phyloP scores from a whole-genome alignment of 148 eudicot genomes.

The Rhododendron henanense region DNA sequence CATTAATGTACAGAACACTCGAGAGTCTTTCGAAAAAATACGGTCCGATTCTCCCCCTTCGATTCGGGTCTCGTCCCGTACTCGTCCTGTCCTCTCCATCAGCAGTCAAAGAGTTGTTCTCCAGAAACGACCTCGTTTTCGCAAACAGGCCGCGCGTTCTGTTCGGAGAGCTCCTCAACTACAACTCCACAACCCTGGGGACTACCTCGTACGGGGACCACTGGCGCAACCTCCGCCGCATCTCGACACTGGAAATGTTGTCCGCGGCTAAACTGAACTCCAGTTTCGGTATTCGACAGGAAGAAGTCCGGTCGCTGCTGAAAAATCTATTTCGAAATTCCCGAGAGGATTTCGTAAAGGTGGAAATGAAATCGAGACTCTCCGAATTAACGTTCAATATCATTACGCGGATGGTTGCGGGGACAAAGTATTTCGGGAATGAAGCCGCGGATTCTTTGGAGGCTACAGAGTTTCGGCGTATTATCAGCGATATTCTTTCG shows the following conservation, averaged over 20 bases:
- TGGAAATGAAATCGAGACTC: constrained; percentile 28
- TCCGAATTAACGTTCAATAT: constrained; percentile 33
- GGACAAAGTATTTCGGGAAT: constrained; percentile 33
- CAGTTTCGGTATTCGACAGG: constrained; percentile 10
- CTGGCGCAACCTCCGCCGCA: constrained; percentile 13
- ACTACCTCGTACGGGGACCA: constrained; percentile 5
- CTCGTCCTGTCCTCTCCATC: constrained; percentile 16
- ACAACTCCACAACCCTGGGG: constrained; percentile 4
- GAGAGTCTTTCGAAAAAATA: not conserved
- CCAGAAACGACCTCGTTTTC: constrained; percentile 13
- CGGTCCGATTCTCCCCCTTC: constrained; percentile 4
- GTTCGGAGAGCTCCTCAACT: not conserved
- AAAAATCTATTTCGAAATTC: constrained; percentile 12
- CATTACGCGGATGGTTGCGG: constrained; percentile 31
- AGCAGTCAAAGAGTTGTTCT: constrained; percentile 1
- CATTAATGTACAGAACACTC: constrained; percentile 1
- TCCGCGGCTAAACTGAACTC: not conserved
- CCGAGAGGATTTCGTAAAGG: not conserved
- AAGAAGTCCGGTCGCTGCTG: constrained; percentile 25
- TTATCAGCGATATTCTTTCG: constrained; percentile 19
- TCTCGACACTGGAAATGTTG: not conserved
- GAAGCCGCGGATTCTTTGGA: constrained; percentile 12
- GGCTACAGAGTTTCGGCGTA: constrained; percentile 10
- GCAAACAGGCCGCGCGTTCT: constrained; percentile 7
- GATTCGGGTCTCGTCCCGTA: constrained; percentile 1